A percentile compares a stretch with the other conserved stretches of the same genome.
These are phyloP conservation scores for Hebeloma cylindrosporum DNA, from an alignment of 768 basidiomycete species.

Conservation along the genomic window DNA sequence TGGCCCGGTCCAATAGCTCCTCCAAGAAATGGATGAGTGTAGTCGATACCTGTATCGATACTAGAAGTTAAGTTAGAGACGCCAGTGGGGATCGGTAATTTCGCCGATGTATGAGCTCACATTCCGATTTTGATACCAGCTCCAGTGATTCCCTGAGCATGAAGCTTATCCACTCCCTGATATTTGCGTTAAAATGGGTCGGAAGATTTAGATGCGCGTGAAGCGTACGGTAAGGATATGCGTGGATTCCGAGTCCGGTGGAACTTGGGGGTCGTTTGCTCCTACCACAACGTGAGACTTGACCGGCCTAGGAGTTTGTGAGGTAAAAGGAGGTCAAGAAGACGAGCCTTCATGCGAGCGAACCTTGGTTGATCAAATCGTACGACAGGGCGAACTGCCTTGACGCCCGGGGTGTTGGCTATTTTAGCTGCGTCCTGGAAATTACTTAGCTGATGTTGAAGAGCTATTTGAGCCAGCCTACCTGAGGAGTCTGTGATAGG, in stretches of 20 bases:
- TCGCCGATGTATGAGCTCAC: constrained; percentile 31
- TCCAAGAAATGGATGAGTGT: constrained; percentile 55
- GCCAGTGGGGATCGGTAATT: neutral
- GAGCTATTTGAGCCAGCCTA: constrained; percentile 13
- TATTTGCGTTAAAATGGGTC: neutral
- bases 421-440: constrained; percentile 49
- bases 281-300: constrained; percentile 40
- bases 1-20: constrained; percentile 54
- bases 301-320: constrained; percentile 39
- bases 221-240: constrained; percentile 53
- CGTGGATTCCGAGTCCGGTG: constrained; percentile 48
- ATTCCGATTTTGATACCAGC: constrained; percentile 68
- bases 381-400: constrained; percentile 56
- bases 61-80: constrained; percentile 24
- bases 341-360: constrained; percentile 4
- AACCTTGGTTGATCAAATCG: constrained; percentile 44
- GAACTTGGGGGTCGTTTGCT: constrained; percentile 39
- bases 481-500: constrained; percentile 20
- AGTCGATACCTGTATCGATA: constrained; percentile 59
- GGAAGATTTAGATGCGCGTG: neutral
- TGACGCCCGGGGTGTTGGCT: constrained; percentile 48
- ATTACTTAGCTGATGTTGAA: too few species aligned
- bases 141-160: constrained; percentile 61
- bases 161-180: constrained; percentile 64
- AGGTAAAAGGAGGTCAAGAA: neutral